A percentile compares a stretch with the other conserved stretches of the same genome.
Evolutionary conservation across 1,139 yeast species (phyloP).

Genomic region (Lizanozyma gosingica): DNA sequence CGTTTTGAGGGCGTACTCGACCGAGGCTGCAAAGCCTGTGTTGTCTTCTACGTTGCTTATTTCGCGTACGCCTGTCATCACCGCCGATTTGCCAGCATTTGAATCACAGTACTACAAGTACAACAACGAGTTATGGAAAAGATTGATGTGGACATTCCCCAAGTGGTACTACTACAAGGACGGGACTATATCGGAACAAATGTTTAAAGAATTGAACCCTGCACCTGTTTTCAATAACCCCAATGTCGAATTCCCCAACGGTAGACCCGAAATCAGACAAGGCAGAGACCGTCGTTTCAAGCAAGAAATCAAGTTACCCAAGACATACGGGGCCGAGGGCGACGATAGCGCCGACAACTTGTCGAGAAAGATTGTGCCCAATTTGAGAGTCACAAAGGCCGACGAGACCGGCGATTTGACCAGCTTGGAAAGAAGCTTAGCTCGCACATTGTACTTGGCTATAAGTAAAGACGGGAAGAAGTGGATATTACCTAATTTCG

Average conservation of each 20-base stretch:
- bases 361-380: conserved; percentile 61
- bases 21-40: not conserved
- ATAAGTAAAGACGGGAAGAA: conserved; percentile 36
- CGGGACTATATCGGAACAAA: conserved; percentile 84
- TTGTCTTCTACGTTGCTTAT: conserved; percentile 44
- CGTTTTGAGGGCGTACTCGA: not conserved
- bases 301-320: conserved; percentile 68
- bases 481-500: conserved; percentile 81
- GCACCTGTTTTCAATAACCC: conserved; percentile 68
- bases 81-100: conserved; percentile 65
- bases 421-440: conserved; percentile 71
- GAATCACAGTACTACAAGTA: conserved; percentile 73
- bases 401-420: conserved; percentile 53
- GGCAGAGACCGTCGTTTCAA: conserved; percentile 82
- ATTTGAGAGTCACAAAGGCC: conserved; percentile 69
- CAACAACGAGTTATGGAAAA: conserved; percentile 76
- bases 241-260: conserved; percentile 70
- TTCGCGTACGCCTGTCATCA: conserved; percentile 76
- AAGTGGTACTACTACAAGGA: conserved; percentile 84
- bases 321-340: conserved; percentile 36
- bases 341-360: conserved; percentile 39
- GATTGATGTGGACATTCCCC: conserved; percentile 98
- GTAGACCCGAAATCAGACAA: conserved; percentile 79
- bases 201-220: conserved; percentile 64
- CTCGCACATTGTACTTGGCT: conserved; percentile 71